phyloP scores from a whole-genome alignment of 1,284 basidiomycete species.

The Cryptococcus depauperatus region DNA sequence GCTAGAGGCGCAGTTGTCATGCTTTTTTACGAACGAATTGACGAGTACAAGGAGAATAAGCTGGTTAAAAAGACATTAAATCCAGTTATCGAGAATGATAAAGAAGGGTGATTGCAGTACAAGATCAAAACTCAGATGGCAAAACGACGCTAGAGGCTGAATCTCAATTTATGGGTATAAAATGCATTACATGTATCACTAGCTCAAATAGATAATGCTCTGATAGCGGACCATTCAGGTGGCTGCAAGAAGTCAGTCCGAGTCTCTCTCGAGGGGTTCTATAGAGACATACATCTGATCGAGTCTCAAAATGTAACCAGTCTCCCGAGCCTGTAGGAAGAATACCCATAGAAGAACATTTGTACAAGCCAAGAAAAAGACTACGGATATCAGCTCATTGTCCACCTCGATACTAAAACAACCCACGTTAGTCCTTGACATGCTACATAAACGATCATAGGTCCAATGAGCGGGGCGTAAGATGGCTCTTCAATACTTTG shows the following conservation, averaged over 20 bases:
- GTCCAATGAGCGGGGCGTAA: slow-evolving; percentile 28
- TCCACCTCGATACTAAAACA: not conserved
- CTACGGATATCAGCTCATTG: slow-evolving; percentile 51
- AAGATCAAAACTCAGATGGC: not conserved
- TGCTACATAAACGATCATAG: slow-evolving; percentile 39
- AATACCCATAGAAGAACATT: slow-evolving; percentile 81
- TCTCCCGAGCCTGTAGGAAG: slow-evolving; percentile 79
- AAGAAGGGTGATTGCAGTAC: not conserved
- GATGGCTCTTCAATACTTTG: slow-evolving; percentile 16
- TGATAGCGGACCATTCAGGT: slow-evolving; percentile 35
- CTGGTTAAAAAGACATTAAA: not conserved
- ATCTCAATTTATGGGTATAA: no score
- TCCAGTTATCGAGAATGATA: not conserved
- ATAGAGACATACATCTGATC: slow-evolving; percentile 55
- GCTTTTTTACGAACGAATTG: slow-evolving; percentile 79
- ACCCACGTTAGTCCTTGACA: slow-evolving; percentile 44
- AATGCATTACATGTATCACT: slow-evolving; percentile 1
- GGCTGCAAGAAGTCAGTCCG: slow-evolving; percentile 17
- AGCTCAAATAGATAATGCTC: slow-evolving; percentile 18
- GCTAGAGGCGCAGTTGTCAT: slow-evolving; percentile 59
- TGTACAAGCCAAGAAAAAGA: slow-evolving; percentile 74
- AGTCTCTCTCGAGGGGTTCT: not conserved
- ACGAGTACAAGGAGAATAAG: slow-evolving; percentile 16
- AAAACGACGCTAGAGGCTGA: no score
- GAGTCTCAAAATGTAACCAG: slow-evolving; percentile 82